phyloP scores from a whole-genome alignment of 495 filamentous ascomycete species.

The Halenospora varia region DNA sequence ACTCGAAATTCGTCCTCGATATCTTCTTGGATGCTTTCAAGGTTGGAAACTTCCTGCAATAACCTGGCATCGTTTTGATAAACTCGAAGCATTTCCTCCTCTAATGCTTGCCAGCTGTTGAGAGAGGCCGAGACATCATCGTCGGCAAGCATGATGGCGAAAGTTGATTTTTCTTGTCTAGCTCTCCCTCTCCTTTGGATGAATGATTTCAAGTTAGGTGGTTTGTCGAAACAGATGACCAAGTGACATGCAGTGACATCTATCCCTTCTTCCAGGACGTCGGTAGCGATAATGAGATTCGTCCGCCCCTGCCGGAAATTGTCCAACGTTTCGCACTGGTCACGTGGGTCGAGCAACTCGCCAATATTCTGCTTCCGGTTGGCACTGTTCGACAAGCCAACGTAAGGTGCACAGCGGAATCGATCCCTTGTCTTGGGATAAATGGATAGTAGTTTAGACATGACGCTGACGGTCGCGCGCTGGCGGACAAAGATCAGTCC shows the following conservation, averaged over 20 bases:
- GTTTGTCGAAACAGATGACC: conserved; percentile 76
- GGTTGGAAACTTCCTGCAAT: conserved; percentile 35
- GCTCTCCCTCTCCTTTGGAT: conserved; percentile 87
- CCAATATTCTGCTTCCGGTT: not conserved
- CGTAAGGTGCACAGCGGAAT: conserved; percentile 40
- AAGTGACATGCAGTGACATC: conserved; percentile 80
- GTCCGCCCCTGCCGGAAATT: conserved; percentile 62
- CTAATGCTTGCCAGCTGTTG: conserved; percentile 28
- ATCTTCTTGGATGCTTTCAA: conserved; percentile 47
- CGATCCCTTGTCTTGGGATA: conserved; percentile 50
- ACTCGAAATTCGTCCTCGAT: conserved; percentile 43
- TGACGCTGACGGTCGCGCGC: conserved; percentile 59
- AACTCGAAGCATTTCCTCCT: conserved; percentile 24
- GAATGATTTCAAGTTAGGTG: conserved; percentile 74
- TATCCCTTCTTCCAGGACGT: conserved; percentile 85
- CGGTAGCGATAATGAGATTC: conserved; percentile 77
- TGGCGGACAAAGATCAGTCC: conserved; percentile 76
- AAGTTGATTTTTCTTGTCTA: conserved; percentile 62
- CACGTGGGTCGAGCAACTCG: not conserved
- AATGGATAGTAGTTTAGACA: conserved; percentile 59
- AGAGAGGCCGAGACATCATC: not conserved
- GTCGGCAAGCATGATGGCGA: conserved; percentile 54
- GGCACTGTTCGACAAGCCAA: not conserved
- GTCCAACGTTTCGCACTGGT: conserved; percentile 44
- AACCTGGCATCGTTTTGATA: conserved; percentile 66